Conservation (phyloP, 2,329 filamentous ascomycete genomes). For the Stemphylium beticola region DNA sequence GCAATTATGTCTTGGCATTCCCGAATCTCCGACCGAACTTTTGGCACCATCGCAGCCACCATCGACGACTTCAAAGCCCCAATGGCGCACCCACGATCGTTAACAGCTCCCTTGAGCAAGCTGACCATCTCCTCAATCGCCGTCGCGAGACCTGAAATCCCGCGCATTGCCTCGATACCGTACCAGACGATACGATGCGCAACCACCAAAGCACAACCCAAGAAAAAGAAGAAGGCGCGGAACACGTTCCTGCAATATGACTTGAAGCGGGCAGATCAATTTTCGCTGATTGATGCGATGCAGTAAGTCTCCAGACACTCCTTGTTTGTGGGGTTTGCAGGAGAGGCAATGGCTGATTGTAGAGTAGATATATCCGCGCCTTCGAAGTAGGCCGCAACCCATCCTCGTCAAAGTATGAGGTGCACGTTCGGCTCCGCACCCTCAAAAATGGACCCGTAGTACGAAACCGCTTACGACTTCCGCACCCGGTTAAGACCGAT, state of each 20-base stretch:
- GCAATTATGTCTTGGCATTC: constrained; percentile 26
- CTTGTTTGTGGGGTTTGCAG: background rate
- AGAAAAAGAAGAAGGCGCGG: constrained; percentile 65
- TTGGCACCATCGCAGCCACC: constrained; percentile 21
- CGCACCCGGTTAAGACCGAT: constrained; percentile 88
- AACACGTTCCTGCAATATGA: constrained; percentile 69
- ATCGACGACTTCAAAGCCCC: constrained; percentile 14
- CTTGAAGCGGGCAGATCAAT: constrained; percentile 72
- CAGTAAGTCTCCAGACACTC: constrained; percentile 62
- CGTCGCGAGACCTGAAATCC: constrained; percentile 22
- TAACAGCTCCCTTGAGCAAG: constrained; percentile 44
- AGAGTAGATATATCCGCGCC: constrained; percentile 80
- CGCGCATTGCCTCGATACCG: constrained; percentile 35
- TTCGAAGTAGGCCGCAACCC: constrained; percentile 86
- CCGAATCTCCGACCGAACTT: constrained; percentile 35
- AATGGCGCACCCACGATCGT: constrained; percentile 46
- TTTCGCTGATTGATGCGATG: constrained; percentile 89
- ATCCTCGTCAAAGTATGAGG: constrained; percentile 80
- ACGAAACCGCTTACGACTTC: constrained; percentile 85
- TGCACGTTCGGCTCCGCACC: constrained; percentile 82
- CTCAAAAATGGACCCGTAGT: constrained; percentile 85
- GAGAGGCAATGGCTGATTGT: background rate
- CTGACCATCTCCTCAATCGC: constrained; percentile 29
- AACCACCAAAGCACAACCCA: constrained; percentile 48
- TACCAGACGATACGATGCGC: constrained; percentile 51